A percentile compares a stretch with the other conserved stretches of the same genome.
Evolutionary conservation across 1,284 basidiomycete genomes (phyloP).

Genomic region (Wolfiporia cocos): DNA sequence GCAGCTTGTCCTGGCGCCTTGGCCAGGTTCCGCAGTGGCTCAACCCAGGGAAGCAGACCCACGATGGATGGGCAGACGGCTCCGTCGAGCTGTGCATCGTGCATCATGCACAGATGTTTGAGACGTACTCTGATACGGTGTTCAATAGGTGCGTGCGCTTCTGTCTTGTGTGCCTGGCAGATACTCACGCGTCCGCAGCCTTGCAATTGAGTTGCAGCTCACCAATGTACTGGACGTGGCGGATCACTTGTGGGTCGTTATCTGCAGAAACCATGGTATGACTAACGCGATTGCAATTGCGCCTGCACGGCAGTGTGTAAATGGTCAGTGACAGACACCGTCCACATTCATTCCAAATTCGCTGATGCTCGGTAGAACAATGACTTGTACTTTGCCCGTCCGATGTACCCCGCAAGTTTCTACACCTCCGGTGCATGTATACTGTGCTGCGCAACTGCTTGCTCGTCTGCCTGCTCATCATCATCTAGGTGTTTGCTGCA

Average conservation of each 20-base stretch:
- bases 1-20: constrained; percentile 6
- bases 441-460: neutral
- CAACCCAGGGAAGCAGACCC: neutral
- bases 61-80: neutral
- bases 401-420: constrained; percentile 20
- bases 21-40: constrained; percentile 3
- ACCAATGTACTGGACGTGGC: constrained; percentile 5
- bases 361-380: constrained; percentile 17
- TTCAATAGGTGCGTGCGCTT: constrained; percentile 9
- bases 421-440: constrained; percentile 20
- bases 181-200: constrained; percentile 12
- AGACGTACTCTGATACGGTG: constrained; percentile 4
- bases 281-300: no score
- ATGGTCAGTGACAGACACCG: constrained; percentile 15
- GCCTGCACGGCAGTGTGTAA: constrained; percentile 16
- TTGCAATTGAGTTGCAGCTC: constrained; percentile 8
- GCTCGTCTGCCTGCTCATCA: no score
- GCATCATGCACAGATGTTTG: constrained; percentile 8
- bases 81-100: neutral
- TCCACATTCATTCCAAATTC: neutral
- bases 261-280: neutral
- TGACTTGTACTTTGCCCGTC: constrained; percentile 22
- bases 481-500: no score
- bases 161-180: neutral
- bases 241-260: constrained; percentile 7